phyloP scores from a whole-genome alignment of 345 rosid genomes.

The Durio zibethinus region DNA sequence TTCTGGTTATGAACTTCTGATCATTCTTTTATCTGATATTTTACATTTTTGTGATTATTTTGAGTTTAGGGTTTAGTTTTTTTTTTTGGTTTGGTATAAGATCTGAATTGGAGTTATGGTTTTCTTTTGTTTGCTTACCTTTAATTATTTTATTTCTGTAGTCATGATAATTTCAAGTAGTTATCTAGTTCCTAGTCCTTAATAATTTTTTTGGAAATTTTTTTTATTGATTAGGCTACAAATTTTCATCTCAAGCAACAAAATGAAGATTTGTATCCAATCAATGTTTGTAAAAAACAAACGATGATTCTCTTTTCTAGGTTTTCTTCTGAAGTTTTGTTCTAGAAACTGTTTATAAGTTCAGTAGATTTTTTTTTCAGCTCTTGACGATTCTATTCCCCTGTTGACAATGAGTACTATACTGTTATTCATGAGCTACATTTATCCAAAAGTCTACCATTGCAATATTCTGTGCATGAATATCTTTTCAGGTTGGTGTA shows the following conservation, averaged over 20 bases:
- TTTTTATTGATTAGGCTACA: not conserved
- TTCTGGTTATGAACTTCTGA: not conserved
- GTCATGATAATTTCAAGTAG: not conserved
- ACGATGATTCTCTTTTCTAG: not conserved
- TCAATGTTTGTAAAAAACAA: not conserved
- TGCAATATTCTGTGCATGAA: not conserved
- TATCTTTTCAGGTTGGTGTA: not conserved
- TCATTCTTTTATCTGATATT: not conserved
- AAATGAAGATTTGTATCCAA: not conserved
- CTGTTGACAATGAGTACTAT: not conserved
- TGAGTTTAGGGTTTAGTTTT: not conserved
- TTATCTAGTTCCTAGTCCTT: not conserved
- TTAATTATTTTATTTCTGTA: not conserved
- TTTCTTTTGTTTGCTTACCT: not conserved
- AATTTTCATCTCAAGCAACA: not conserved
- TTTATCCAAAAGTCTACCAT: not conserved
- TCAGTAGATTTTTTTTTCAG: not conserved
- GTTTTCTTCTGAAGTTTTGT: conserved; percentile 4
- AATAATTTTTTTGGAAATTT: not conserved
- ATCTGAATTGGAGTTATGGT: not conserved
- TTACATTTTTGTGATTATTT: not conserved
- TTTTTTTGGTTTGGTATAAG: not conserved
- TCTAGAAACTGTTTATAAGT: not conserved
- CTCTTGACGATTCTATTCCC: not conserved
- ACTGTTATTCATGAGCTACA: not conserved